Evolutionary conservation across 2,329 filamentous ascomycete species (phyloP).

Genomic region (Sclerotinia trifoliorum): DNA sequence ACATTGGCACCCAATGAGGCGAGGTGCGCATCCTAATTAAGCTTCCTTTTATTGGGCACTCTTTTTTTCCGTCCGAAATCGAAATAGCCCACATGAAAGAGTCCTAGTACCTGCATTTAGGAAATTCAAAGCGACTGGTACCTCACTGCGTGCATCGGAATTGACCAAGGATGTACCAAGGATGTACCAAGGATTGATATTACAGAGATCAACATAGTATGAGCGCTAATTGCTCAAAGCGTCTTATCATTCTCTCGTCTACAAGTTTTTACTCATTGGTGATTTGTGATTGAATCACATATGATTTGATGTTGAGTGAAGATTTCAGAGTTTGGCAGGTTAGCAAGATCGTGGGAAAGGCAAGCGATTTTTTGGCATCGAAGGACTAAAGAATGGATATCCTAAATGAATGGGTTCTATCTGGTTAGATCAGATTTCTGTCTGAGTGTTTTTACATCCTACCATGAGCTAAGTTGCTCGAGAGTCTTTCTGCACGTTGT

Average conservation of each 20-base stretch:
- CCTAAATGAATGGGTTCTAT: background rate
- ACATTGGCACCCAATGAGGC: background rate
- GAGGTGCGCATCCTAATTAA: background rate
- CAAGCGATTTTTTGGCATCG: background rate
- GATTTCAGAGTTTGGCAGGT: background rate
- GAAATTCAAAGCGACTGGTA: slow-evolving; percentile 1
- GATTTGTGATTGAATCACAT: background rate
- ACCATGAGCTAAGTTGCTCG: background rate
- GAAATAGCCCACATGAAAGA: background rate
- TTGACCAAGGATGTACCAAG: background rate
- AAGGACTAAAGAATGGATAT: background rate
- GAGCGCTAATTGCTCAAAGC: slow-evolving; percentile 17
- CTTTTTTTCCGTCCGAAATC: background rate
- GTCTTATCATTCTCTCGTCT: background rate
- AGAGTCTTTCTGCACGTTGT: background rate
- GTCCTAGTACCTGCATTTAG: background rate
- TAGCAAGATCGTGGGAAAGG: background rate
- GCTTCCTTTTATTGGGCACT: background rate
- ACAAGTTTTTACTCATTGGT: background rate
- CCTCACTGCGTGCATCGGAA: background rate
- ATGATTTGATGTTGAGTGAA: background rate
- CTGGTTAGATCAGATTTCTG: background rate
- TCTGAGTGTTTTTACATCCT: background rate
- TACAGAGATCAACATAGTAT: background rate
- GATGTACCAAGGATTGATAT: background rate